Evolutionary conservation across 495 filamentous ascomycete species (phyloP), one percentile per base, ranked within the genome.

Genomic region (Penicillium simplicissimum): DNA sequence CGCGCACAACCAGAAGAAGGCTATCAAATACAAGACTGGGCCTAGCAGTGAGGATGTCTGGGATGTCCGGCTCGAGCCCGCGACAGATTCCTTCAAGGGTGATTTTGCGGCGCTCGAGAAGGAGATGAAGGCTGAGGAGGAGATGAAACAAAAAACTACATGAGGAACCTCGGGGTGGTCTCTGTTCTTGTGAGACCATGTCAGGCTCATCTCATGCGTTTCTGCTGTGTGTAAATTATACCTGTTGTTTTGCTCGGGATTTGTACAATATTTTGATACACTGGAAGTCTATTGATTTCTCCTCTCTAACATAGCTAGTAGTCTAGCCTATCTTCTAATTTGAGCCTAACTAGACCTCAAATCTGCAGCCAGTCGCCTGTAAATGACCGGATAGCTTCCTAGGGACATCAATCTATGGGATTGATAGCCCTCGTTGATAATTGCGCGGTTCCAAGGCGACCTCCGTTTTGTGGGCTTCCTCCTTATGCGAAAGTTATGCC

Each of bases 31-130:
- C 72, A 86, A 82, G 79, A 80, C 77, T 25, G 87, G 84, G 9
- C 82, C 84, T n/a, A 94, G 87, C 67, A 96, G 92, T 78, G 90
- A 96, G 80, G 92, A 97, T 83, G 82, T 98, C 40, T 98, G 96
- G 96, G 84, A 89, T 76, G 74, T 84, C 60, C 84, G 95, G 66
- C 67, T 65, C 28, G 73, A 78, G 45, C 73, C 71, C 17, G 76
- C 87, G 14, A 75, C 71, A 34, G 73, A 74, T 57, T 80, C 86
- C 2, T 84, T 87, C 61, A 65, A 81, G 61, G 82, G 79, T 62
- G 88, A 90, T 67, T 83, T 83, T 66, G 87, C 85, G 73, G 86
- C 80, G 61, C 68, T 83, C 55, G 75, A 80, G 66, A 59, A 60
- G 60, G 82, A 88, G 67, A 81, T 82, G 49, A 76, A 84, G 75